Evolutionary conservation across 1,284 basidiomycete genomes (phyloP).

Genomic region (Cutaneotrichosporon curvatum): DNA sequence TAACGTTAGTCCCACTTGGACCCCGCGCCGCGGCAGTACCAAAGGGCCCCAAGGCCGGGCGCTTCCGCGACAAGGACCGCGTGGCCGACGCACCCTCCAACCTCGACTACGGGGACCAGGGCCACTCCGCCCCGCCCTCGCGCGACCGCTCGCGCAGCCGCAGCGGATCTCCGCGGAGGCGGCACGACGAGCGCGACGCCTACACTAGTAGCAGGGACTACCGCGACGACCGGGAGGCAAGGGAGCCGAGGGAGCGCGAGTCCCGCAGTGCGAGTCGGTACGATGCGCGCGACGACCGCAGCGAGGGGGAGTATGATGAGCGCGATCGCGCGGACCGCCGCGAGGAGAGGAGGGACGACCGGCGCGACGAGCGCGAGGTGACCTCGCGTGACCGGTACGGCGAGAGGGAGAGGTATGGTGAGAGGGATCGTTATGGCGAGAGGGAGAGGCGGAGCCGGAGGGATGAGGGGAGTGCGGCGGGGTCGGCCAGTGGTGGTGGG

Average conservation of each 20-base stretch:
- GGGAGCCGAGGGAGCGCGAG: slow-evolving; percentile 11
- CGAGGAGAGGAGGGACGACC: slow-evolving; percentile 5
- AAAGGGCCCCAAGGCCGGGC: slow-evolving; percentile 34
- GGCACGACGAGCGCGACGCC: slow-evolving; percentile 8
- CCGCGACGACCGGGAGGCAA: too few relatives aligned
- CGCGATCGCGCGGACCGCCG: slow-evolving; percentile 7
- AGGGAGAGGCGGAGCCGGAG: background rate
- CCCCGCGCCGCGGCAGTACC: slow-evolving; percentile 30
- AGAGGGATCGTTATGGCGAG: slow-evolving; percentile 6
- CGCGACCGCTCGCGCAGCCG: slow-evolving; percentile 8
- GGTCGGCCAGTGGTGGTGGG: background rate
- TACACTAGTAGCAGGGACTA: too few relatives aligned
- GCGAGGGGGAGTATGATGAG: slow-evolving; percentile 16
- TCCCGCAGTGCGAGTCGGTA: slow-evolving; percentile 9
- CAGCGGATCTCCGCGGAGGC: slow-evolving; percentile 4
- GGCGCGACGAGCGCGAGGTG: slow-evolving; percentile 6
- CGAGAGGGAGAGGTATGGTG: slow-evolving; percentile 5
- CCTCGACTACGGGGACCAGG: slow-evolving; percentile 35
- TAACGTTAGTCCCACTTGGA: slow-evolving; percentile 28
- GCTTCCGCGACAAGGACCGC: slow-evolving; percentile 42
- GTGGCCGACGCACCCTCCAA: slow-evolving; percentile 25
- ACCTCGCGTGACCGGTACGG: slow-evolving; percentile 4
- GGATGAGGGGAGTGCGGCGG: background rate
- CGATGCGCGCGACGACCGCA: slow-evolving; percentile 2
- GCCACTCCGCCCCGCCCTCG: slow-evolving; percentile 9